These are phyloP conservation scores for Colletotrichum navitas DNA, from an alignment of 2,329 filamentous ascomycete genomes.

Conservation along the genomic window DNA sequence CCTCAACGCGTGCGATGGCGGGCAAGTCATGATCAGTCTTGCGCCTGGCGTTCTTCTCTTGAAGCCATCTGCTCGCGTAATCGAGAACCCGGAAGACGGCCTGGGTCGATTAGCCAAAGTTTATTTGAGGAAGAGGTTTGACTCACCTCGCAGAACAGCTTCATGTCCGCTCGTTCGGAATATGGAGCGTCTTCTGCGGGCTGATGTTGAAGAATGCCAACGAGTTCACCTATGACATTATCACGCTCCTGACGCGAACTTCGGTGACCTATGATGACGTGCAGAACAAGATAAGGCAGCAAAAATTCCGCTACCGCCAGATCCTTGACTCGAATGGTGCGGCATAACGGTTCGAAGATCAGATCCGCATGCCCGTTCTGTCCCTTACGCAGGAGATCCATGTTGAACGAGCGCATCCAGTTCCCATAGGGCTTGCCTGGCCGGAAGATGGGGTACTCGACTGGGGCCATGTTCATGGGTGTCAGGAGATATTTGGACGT, in stretches of 20 bases:
- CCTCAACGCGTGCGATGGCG: conserved; percentile 63
- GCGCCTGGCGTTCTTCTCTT: conserved; percentile 71
- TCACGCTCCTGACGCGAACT: conserved; percentile 71
- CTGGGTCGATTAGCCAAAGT: conserved; percentile 56
- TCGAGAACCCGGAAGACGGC: conserved; percentile 92
- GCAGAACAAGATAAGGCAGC: conserved; percentile 87
- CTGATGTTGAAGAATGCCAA: conserved; percentile 77
- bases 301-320: conserved; percentile 88
- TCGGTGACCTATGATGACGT: conserved; percentile 80
- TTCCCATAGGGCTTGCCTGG: conserved; percentile 76
- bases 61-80: conserved; percentile 91
- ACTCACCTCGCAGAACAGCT: conserved; percentile 87
- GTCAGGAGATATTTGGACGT: conserved; percentile 84
- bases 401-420: conserved; percentile 86
- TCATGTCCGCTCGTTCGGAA: conserved; percentile 78
- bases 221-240: conserved; percentile 79
- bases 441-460: conserved; percentile 83
- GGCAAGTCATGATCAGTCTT: conserved; percentile 58
- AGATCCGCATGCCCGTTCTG: conserved; percentile 80
- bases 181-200: conserved; percentile 65
- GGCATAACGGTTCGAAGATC: conserved; percentile 84
- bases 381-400: conserved; percentile 84
- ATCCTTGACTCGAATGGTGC: conserved; percentile 88
- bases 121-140: neutral
- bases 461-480: conserved; percentile 67